phyloP scores from a whole-genome alignment of 768 basidiomycete genomes.

The Mycena galopus region DNA sequence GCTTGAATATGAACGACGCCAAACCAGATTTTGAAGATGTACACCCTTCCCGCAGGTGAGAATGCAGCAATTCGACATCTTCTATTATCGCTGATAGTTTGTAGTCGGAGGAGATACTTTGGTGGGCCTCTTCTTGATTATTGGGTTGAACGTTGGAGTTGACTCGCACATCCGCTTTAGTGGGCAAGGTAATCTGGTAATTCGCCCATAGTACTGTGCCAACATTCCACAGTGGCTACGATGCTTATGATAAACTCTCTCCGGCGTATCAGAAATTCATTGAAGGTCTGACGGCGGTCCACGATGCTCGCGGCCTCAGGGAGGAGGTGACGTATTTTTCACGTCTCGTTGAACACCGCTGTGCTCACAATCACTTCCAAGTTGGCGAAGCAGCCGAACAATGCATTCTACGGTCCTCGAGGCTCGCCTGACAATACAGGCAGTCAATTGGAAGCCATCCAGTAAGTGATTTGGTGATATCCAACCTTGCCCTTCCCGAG shows the following conservation, averaged over 20 bases:
- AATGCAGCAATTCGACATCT: not conserved
- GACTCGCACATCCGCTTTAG: conserved; percentile 29
- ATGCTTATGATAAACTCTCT: conserved; percentile 75
- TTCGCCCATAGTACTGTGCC: not conserved
- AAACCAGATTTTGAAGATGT: conserved; percentile 51
- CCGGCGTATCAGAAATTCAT: conserved; percentile 66
- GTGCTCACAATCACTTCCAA: conserved; percentile 23
- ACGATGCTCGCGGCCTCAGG: conserved; percentile 55
- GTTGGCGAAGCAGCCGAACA: conserved; percentile 49
- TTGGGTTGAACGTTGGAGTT: not conserved
- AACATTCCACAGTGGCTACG: conserved; percentile 58
- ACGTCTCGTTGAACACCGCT: not conserved
- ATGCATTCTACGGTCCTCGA: conserved; percentile 55
- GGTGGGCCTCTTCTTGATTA: conserved; percentile 45
- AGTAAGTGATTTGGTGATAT: conserved; percentile 49
- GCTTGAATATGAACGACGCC: not conserved
- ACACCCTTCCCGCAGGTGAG: conserved; percentile 53
- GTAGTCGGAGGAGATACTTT: conserved; percentile 60
- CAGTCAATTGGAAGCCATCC: conserved; percentile 60
- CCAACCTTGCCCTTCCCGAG: conserved; percentile 1
- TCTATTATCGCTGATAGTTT: not conserved
- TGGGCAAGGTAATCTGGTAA: conserved; percentile 53
- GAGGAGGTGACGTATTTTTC: conserved; percentile 40
- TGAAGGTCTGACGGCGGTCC: conserved; percentile 69
- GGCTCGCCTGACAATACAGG: conserved; percentile 70